phyloP scores from a whole-genome alignment of 225 moss, liverwort and hornwort genomes.

The Bryoerythrophyllum caledonicum region DNA sequence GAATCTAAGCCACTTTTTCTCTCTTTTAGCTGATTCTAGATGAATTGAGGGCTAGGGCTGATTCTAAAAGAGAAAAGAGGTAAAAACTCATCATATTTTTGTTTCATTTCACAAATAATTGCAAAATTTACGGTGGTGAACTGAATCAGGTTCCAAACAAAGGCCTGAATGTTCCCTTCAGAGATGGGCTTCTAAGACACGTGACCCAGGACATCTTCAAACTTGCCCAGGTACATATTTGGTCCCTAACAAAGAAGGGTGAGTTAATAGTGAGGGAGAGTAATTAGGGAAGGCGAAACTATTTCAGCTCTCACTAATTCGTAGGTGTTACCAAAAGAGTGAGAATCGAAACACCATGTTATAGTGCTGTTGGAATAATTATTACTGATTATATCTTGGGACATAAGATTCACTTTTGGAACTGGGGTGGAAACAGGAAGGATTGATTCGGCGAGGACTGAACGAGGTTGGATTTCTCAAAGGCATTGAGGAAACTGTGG shows the following conservation, averaged over 20 bases:
- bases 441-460: slow-evolving; percentile 72
- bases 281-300: too few relatives aligned
- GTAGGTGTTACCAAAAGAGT: too few relatives aligned
- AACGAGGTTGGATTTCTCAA: slow-evolving; percentile 76
- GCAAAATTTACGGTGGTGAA: background rate
- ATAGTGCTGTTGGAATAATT: background rate
- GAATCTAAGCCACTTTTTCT: too few relatives aligned
- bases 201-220: slow-evolving; percentile 86
- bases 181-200: slow-evolving; percentile 85
- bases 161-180: slow-evolving; percentile 83
- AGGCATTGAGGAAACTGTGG: slow-evolving; percentile 79
- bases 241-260: too few relatives aligned
- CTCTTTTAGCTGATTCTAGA: too few relatives aligned
- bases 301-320: too few relatives aligned
- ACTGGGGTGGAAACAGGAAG: slow-evolving; percentile 52
- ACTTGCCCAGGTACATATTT: slow-evolving; percentile 68
- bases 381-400: background rate
- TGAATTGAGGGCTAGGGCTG: too few relatives aligned
- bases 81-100: too few relatives aligned
- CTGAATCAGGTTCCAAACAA: slow-evolving; percentile 70
- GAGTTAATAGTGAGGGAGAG: too few relatives aligned
- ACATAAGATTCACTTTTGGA: background rate
- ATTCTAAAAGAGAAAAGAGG: too few relatives aligned
- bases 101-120: too few relatives aligned
- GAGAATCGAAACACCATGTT: background rate